These are phyloP conservation scores for Acanthochlamys bracteata DNA, from an alignment of 106 monocot genomes.

Conservation along the genomic window DNA sequence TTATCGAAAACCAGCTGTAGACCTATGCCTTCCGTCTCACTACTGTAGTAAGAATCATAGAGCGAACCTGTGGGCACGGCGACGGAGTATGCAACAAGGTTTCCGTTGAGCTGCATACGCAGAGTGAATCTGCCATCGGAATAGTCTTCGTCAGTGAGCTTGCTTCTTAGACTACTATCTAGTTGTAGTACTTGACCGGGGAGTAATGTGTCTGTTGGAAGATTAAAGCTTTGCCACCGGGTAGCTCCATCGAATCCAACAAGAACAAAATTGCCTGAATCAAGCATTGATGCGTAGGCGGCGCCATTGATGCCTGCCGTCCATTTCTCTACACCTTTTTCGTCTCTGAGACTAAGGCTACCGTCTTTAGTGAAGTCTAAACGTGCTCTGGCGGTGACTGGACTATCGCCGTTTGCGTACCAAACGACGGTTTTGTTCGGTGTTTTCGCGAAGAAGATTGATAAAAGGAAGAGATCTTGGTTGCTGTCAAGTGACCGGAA, in stretches of 20 bases:
- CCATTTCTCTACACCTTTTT: slow-evolving; percentile 13
- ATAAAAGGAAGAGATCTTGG: slow-evolving; percentile 25
- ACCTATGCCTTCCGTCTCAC: background rate
- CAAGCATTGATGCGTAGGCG: slow-evolving; percentile 18
- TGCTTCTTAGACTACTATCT: background rate
- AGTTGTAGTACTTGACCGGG: background rate
- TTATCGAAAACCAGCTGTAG: slow-evolving; percentile 1
- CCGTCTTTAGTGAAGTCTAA: slow-evolving; percentile 10
- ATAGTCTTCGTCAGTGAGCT: background rate
- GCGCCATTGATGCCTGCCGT: background rate
- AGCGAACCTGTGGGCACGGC: background rate
- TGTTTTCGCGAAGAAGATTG: slow-evolving; percentile 31
- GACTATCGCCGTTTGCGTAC: slow-evolving; percentile 14
- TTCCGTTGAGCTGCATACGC: background rate
- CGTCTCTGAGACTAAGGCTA: slow-evolving; percentile 6
- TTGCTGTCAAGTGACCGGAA: slow-evolving; percentile 21
- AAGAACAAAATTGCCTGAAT: slow-evolving; percentile 37
- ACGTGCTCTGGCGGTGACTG: background rate
- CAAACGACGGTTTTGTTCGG: slow-evolving; percentile 26
- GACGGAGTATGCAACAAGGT: background rate
- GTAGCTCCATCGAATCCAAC: background rate
- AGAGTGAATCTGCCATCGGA: background rate
- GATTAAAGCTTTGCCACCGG: slow-evolving; percentile 12
- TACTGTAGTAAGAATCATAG: background rate
- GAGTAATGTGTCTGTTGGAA: background rate